Evolutionary conservation across 1,139 yeast genomes (phyloP).

Genomic region (Geotrichum histeridarum): DNA sequence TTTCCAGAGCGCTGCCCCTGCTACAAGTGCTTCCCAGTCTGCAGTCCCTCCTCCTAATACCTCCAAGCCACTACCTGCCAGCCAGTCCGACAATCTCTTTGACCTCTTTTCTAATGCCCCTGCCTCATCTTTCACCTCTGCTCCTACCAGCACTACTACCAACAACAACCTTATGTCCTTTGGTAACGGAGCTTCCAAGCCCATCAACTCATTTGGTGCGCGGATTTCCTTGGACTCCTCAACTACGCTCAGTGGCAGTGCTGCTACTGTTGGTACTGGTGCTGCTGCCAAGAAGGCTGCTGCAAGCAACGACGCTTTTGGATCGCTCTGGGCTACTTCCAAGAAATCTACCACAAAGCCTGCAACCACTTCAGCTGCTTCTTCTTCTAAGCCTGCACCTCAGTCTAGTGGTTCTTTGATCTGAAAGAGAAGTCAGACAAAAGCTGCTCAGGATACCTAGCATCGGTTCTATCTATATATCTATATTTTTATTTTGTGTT

Average conservation of each 20-base stretch:
- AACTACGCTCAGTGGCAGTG: conserved; percentile 27
- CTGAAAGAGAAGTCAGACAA: not conserved
- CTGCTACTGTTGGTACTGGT: conserved; percentile 41
- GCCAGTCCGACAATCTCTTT: conserved; percentile 22
- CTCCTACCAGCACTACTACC: conserved; percentile 10
- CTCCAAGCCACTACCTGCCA: conserved; percentile 24
- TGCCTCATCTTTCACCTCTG: conserved; percentile 16
- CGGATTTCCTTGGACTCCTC: conserved; percentile 25
- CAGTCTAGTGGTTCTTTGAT: not conserved
- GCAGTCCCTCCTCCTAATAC: conserved; percentile 26
- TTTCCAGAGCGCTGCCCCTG: conserved; percentile 68
- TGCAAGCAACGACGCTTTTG: conserved; percentile 66
- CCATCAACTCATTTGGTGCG: conserved; percentile 23
- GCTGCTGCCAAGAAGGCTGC: conserved; percentile 33
- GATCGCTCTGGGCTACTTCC: conserved; percentile 53
- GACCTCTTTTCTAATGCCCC: conserved; percentile 26
- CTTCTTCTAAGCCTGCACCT: not conserved
- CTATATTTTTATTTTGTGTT: not conserved
- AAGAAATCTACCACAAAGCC: conserved; percentile 31
- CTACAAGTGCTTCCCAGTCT: conserved; percentile 24
- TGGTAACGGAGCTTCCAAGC: conserved; percentile 4
- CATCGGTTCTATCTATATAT: too few species aligned
- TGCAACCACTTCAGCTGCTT: not conserved
- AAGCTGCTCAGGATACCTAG: too few species aligned
- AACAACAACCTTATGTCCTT: not conserved